A percentile compares a stretch with the other conserved stretches of the same genome.
These are phyloP conservation scores for Blastomyces percursus DNA, from an alignment of 2,329 filamentous ascomycete genomes.

Conservation along the genomic window DNA sequence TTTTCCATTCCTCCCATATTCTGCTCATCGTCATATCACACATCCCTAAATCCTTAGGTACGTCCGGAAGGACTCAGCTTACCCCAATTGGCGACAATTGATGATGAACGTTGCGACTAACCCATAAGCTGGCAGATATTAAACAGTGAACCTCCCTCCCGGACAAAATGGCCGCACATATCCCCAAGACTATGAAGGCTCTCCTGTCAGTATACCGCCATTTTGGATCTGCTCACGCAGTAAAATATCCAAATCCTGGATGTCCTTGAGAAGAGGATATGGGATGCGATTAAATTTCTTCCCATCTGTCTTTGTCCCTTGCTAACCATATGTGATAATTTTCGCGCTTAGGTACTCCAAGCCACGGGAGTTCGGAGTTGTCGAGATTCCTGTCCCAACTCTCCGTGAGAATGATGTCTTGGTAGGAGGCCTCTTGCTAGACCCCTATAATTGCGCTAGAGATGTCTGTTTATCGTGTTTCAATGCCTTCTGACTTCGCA, in stretches of 20 bases:
- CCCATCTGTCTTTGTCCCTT: neutral
- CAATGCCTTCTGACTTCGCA: constrained; percentile 15
- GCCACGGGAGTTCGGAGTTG: constrained; percentile 50
- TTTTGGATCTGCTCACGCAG: neutral
- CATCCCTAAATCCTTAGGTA: neutral
- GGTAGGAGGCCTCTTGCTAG: constrained; percentile 22
- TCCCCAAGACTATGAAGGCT: constrained; percentile 51
- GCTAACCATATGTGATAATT: neutral
- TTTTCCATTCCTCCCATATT: neutral
- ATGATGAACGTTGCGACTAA: neutral
- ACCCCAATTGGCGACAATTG: neutral
- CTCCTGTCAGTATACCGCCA: constrained; percentile 39
- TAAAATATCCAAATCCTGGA: neutral
- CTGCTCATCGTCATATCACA: neutral
- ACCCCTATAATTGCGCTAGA: neutral
- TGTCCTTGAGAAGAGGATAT: neutral
- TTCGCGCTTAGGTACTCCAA: constrained; percentile 43
- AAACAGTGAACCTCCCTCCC: neutral
- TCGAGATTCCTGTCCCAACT: constrained; percentile 51
- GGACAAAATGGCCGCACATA: constrained; percentile 24
- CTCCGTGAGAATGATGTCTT: constrained; percentile 51
- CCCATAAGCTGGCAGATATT: neutral
- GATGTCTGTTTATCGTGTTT: neutral
- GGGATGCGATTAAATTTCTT: neutral
- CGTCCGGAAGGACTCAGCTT: neutral